These are phyloP conservation scores for Coemansia sp. DNA, from an alignment of 192 early-diverging fungal species.

Conservation along the genomic window DNA sequence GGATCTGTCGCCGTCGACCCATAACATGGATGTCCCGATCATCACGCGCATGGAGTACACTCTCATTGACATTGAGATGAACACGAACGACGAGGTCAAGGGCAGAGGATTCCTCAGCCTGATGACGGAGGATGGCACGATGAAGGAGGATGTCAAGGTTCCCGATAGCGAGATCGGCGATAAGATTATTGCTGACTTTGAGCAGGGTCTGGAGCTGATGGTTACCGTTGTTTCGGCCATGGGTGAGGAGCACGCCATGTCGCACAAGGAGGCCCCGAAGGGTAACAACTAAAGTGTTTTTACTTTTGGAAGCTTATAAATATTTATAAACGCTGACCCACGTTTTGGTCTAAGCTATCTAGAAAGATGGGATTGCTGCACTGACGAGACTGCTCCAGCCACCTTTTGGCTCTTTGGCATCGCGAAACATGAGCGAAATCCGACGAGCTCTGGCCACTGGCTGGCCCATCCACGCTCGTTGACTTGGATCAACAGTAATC, in stretches of 20 bases:
- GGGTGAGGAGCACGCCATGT: constrained; percentile 88
- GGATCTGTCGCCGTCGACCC: constrained; percentile 99
- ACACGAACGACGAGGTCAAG: background rate
- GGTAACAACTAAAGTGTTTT: constrained; percentile 8
- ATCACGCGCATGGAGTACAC: constrained; percentile 82
- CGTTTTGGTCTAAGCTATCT: background rate
- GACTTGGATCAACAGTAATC: constrained; percentile 57
- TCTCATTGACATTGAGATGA: constrained; percentile 88
- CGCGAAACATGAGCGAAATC: constrained; percentile 76
- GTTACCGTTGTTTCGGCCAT: constrained; percentile 86
- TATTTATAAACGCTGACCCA: background rate
- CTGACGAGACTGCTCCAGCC: constrained; percentile 41
- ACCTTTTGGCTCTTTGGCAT: constrained; percentile 39
- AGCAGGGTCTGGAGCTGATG: constrained; percentile 75
- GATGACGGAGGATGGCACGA: constrained; percentile 72
- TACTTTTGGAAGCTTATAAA: background rate
- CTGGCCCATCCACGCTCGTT: constrained; percentile 58
- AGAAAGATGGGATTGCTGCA: background rate
- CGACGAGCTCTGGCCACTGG: constrained; percentile 59
- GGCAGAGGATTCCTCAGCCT: constrained; percentile 42
- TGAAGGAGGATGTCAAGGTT: constrained; percentile 97
- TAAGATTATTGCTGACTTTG: constrained; percentile 71
- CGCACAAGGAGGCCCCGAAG: constrained; percentile 62
- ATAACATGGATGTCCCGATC: constrained; percentile 99
- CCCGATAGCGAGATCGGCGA: constrained; percentile 81